phyloP scores from a whole-genome alignment of 495 filamentous ascomycete species.

The Penicillium longicatenatum region DNA sequence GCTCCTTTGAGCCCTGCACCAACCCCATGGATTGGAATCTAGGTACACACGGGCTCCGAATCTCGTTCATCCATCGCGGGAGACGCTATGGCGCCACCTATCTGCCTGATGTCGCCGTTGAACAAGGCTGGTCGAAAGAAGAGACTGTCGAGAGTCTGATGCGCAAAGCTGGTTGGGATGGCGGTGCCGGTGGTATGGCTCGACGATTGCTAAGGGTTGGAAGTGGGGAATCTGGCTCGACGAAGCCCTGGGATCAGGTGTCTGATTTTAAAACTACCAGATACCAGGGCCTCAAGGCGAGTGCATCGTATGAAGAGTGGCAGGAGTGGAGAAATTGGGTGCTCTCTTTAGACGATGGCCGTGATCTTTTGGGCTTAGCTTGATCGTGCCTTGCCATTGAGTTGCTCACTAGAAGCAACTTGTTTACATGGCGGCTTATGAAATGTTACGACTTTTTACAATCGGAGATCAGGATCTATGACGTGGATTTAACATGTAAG shows the following conservation, averaged over 20 bases:
- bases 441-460: not conserved
- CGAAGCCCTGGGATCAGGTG: conserved; percentile 68
- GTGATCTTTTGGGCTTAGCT: conserved; percentile 22
- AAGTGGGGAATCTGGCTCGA: conserved; percentile 9
- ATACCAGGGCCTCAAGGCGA: conserved; percentile 79
- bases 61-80: conserved; percentile 69
- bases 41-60: conserved; percentile 80
- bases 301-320: conserved; percentile 70
- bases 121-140: conserved; percentile 96
- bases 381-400: not conserved
- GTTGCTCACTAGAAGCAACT: not conserved
- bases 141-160: conserved; percentile 87
- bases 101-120: conserved; percentile 84
- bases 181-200: conserved; percentile 49
- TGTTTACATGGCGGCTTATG: not conserved
- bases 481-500: not conserved
- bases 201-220: conserved; percentile 42
- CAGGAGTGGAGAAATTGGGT: conserved; percentile 78
- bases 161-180: conserved; percentile 87
- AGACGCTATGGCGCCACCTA: conserved; percentile 73
- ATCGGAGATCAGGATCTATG: not conserved
- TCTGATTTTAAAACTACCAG: conserved; percentile 69
- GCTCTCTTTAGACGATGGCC: conserved; percentile 41
- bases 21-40: conserved; percentile 83
- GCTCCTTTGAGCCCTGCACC: conserved; percentile 71